Conservation (phyloP, 2,329 filamentous ascomycete genomes). For the Dryadomyces quercus-mongolicae region DNA sequence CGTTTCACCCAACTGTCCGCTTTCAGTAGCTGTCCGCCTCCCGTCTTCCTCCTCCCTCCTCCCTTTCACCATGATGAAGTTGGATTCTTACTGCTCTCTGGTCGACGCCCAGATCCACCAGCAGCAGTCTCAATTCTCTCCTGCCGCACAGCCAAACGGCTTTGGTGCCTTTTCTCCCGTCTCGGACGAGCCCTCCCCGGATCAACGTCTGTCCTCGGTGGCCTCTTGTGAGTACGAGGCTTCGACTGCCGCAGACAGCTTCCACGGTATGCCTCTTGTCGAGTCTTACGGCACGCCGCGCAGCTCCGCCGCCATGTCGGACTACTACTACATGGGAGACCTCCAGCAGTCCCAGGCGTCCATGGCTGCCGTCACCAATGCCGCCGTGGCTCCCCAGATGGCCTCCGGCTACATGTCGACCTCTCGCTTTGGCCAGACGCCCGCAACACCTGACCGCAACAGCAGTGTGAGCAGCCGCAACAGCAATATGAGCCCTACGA, state of each 20-base stretch:
- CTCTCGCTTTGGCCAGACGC: conserved; percentile 3
- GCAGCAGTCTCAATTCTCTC: conserved; percentile 24
- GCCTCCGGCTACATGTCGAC: conserved; percentile 2
- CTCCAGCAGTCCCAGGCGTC: conserved; percentile 1
- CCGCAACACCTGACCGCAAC: conserved; percentile 10
- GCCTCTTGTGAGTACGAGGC: conserved; percentile 21
- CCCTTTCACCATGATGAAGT: not conserved
- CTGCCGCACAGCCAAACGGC: conserved; percentile 21
- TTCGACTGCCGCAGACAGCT: conserved; percentile 9
- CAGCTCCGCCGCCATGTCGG: conserved; percentile 13
- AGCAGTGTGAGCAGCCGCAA: conserved; percentile 9
- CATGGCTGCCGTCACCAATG: not conserved
- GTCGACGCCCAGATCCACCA: conserved; percentile 6
- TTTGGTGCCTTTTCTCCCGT: conserved; percentile 33
- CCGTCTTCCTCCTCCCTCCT: not conserved
- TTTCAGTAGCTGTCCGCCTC: not conserved
- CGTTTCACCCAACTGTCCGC: not conserved
- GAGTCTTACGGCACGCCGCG: conserved; percentile 23
- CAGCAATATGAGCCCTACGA: conserved; percentile 17
- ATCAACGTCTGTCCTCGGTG: conserved; percentile 18
- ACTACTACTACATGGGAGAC: conserved; percentile 6
- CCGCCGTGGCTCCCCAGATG: not conserved
- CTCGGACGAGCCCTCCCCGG: conserved; percentile 30
- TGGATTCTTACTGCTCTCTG: not conserved
- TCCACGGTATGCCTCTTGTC: conserved; percentile 15